Conservation (phyloP, 148 eudicot genomes). For the Heliosperma pusillum region DNA sequence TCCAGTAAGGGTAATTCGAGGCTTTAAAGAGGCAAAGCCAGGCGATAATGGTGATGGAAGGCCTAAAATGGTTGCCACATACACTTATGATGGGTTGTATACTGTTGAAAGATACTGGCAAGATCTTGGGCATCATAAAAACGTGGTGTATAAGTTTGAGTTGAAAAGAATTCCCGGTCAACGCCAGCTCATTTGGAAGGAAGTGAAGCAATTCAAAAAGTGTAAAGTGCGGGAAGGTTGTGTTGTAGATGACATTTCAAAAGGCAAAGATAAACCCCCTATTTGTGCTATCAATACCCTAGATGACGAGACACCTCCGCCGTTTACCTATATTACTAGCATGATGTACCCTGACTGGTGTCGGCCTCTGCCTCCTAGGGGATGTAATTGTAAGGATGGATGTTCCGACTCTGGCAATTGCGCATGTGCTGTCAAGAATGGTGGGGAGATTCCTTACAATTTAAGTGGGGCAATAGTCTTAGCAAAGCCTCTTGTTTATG, state of each 20-base stretch:
- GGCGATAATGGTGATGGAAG: slow-evolving; percentile 38
- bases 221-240: slow-evolving; percentile 48
- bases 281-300: slow-evolving; percentile 66
- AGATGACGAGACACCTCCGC: slow-evolving; percentile 63
- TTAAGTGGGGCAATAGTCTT: slow-evolving; percentile 66
- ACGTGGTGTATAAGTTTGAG: slow-evolving; percentile 63
- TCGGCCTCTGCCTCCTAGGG: slow-evolving; percentile 38
- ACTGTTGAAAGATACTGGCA: slow-evolving; percentile 54
- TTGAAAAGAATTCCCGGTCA: slow-evolving; percentile 64
- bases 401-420: slow-evolving; percentile 65
- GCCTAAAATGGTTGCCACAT: slow-evolving; percentile 40
- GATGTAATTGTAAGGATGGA: slow-evolving; percentile 62
- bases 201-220: slow-evolving; percentile 51
- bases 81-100: slow-evolving; percentile 80
- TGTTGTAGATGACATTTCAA: slow-evolving; percentile 61
- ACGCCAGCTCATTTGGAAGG: slow-evolving; percentile 74
- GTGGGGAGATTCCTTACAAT: slow-evolving; percentile 81
- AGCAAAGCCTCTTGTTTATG: slow-evolving; percentile 72
- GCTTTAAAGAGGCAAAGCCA: slow-evolving; percentile 59
- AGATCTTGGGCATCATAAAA: slow-evolving; percentile 49
- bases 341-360: slow-evolving; percentile 72
- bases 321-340: slow-evolving; percentile 49
- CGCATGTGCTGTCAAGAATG: slow-evolving; percentile 60
- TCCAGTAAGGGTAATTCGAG: slow-evolving; percentile 75
- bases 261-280: slow-evolving; percentile 52